These are phyloP conservation scores for Coemansia sp. DNA, from an alignment of 192 early-diverging fungal genomes.

Conservation along the genomic window DNA sequence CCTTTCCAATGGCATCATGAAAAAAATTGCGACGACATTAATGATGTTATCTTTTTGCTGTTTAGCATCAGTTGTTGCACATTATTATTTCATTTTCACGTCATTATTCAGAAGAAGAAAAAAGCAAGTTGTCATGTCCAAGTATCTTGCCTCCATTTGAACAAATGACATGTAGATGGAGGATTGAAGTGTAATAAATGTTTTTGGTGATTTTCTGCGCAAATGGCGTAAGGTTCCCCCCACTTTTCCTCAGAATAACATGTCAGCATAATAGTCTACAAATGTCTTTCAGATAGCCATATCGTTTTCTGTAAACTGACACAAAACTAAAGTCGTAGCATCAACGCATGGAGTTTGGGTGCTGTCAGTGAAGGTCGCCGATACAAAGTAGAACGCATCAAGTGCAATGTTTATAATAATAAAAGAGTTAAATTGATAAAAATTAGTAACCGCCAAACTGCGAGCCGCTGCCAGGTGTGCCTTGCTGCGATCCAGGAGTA, in stretches of 20 bases:
- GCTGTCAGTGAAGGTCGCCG: neutral
- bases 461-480: slow-evolving; percentile 32
- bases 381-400: neutral
- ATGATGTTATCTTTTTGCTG: too few species aligned
- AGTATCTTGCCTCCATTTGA: too few species aligned
- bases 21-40: too few species aligned
- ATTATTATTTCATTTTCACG: too few species aligned
- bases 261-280: too few species aligned
- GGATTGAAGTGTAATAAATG: neutral
- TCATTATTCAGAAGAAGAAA: too few species aligned
- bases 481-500: slow-evolving; percentile 18
- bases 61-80: too few species aligned
- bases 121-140: too few species aligned
- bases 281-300: too few species aligned
- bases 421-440: neutral
- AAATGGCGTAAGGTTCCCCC: neutral
- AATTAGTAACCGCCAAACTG: slow-evolving; percentile 42
- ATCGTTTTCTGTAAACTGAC: too few species aligned
- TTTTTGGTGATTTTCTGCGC: neutral
- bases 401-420: neutral
- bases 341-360: neutral
- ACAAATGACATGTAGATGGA: neutral
- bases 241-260: too few species aligned
- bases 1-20: too few species aligned
- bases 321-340: neutral